Percentiles rank a stretch among this genome's conserved stretches.
Evolutionary conservation across 2,329 filamentous ascomycete genomes (phyloP).

Genomic region (Calonectria ilicicola): DNA sequence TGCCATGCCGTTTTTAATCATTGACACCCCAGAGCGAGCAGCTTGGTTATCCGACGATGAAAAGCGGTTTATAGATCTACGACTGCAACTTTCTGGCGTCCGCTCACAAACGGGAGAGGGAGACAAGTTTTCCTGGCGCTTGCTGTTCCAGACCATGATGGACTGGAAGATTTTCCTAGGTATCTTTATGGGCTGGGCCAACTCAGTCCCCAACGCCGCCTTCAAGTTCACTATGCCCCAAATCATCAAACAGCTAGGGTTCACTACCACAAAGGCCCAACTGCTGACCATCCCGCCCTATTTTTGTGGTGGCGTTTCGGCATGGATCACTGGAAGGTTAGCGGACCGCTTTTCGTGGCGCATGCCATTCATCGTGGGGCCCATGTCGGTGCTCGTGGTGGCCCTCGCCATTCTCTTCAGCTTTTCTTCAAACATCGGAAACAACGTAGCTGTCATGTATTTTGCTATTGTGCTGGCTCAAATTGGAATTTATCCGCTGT

Average conservation of each 20-base stretch:
- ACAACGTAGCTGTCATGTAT: slow-evolving; percentile 48
- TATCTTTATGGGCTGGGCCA: slow-evolving; percentile 50
- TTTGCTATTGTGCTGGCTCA: slow-evolving; percentile 20
- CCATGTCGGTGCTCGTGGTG: slow-evolving; percentile 45
- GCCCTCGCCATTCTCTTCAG: slow-evolving; percentile 49
- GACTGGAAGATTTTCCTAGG: slow-evolving; percentile 54
- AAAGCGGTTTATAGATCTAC: slow-evolving; percentile 46
- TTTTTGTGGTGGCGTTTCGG: slow-evolving; percentile 43
- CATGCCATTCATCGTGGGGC: slow-evolving; percentile 52
- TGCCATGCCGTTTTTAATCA: slow-evolving; percentile 53
- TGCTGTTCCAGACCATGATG: slow-evolving; percentile 47
- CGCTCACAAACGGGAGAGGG: slow-evolving; percentile 41
- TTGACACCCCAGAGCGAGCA: slow-evolving; percentile 50
- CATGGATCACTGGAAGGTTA: slow-evolving; percentile 43
- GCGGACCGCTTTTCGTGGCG: slow-evolving; percentile 52
- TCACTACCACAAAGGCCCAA: slow-evolving; percentile 44
- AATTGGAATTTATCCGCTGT: slow-evolving; percentile 47
- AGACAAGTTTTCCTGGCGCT: slow-evolving; percentile 43
- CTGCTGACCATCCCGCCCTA: slow-evolving; percentile 51
- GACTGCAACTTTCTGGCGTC: slow-evolving; percentile 41
- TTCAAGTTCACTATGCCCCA: slow-evolving; percentile 47
- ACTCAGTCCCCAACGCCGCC: slow-evolving; percentile 36
- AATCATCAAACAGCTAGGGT: slow-evolving; percentile 55
- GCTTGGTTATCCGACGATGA: slow-evolving; percentile 53
- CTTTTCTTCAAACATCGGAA: slow-evolving; percentile 47